phyloP scores from a whole-genome alignment of 2,329 filamentous ascomycete genomes.

The Arthrobotrys conoides region DNA sequence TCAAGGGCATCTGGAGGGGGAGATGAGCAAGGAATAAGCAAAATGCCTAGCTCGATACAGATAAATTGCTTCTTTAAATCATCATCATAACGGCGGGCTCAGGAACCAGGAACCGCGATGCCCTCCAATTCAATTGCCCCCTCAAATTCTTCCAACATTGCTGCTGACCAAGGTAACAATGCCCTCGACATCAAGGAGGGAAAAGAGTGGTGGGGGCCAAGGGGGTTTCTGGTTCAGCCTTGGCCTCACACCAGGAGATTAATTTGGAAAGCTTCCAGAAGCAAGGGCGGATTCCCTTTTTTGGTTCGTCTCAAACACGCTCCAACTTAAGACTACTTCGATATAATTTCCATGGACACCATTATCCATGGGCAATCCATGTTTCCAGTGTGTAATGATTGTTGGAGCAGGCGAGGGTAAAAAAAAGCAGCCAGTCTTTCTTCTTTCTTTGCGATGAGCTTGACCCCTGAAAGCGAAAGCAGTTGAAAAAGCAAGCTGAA shows the following conservation, averaged over 20 bases:
- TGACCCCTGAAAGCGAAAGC: constrained; percentile 17
- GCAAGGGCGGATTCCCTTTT: constrained; percentile 60
- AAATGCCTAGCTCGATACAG: constrained; percentile 24
- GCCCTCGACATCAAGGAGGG: constrained; percentile 23
- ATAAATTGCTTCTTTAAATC: constrained; percentile 59
- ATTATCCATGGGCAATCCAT: constrained; percentile 17
- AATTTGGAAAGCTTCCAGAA: constrained; percentile 61
- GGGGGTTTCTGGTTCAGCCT: constrained; percentile 43
- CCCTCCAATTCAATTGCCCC: constrained; percentile 30
- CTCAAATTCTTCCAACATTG: constrained; percentile 24
- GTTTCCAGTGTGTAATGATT: constrained; percentile 32
- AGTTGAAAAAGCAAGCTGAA: constrained; percentile 52
- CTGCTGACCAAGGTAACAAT: constrained; percentile 30
- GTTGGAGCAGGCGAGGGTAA: constrained; percentile 47
- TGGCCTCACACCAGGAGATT: constrained; percentile 51
- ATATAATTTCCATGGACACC: constrained; percentile 50
- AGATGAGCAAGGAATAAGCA: constrained; percentile 41
- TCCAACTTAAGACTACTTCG: constrained; percentile 28
- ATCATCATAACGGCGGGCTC: constrained; percentile 32
- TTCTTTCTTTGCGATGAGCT: constrained; percentile 16
- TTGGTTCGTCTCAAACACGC: constrained; percentile 51
- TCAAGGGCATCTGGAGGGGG: constrained; percentile 51
- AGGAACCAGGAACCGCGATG: constrained; percentile 31
- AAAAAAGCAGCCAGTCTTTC: constrained; percentile 15
- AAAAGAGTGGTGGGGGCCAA: constrained; percentile 46